These are phyloP conservation scores for Lupinus albus DNA, from an alignment of 306 rosid species.

Conservation along the genomic window DNA sequence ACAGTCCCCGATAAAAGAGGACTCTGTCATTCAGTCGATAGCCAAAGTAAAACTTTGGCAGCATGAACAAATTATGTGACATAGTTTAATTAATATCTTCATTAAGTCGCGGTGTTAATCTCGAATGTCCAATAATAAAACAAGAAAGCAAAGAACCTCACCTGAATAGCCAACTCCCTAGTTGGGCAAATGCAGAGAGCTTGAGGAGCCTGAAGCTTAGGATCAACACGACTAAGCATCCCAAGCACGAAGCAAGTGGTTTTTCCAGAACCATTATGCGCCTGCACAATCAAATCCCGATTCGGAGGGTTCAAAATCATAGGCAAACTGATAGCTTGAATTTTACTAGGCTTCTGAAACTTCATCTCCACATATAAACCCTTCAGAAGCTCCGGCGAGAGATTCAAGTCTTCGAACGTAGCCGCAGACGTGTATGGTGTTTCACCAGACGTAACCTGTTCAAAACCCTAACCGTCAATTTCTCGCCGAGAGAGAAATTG, in stretches of 20 bases:
- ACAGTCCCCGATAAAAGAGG: too few relatives aligned
- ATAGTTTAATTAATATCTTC: neutral
- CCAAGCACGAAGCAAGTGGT: conserved; percentile 96
- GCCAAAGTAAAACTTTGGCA: too few relatives aligned
- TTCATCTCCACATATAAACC: conserved; percentile 87
- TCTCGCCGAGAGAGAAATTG: neutral
- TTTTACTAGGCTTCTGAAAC: conserved; percentile 84
- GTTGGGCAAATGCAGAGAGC: conserved; percentile 94
- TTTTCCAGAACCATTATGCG: conserved; percentile 94
- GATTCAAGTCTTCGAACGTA: conserved; percentile 66
- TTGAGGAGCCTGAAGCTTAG: conserved; percentile 67
- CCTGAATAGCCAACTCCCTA: conserved; percentile 90
- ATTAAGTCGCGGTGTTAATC: neutral
- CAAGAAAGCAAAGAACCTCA: conserved; percentile 16
- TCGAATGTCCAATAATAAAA: neutral
- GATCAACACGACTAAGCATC: conserved; percentile 89
- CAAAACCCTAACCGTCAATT: conserved; percentile 12
- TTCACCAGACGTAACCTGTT: conserved; percentile 65
- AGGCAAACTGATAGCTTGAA: conserved; percentile 83
- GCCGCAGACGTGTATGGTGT: conserved; percentile 87
- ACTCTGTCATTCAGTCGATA: too few relatives aligned
- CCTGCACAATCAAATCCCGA: conserved; percentile 83
- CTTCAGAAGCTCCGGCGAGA: conserved; percentile 70
- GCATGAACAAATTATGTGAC: too few relatives aligned
- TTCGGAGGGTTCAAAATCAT: conserved; percentile 83